phyloP scores from a whole-genome alignment of 140 eudicot genomes.

The Erigeron philadelphicus region DNA sequence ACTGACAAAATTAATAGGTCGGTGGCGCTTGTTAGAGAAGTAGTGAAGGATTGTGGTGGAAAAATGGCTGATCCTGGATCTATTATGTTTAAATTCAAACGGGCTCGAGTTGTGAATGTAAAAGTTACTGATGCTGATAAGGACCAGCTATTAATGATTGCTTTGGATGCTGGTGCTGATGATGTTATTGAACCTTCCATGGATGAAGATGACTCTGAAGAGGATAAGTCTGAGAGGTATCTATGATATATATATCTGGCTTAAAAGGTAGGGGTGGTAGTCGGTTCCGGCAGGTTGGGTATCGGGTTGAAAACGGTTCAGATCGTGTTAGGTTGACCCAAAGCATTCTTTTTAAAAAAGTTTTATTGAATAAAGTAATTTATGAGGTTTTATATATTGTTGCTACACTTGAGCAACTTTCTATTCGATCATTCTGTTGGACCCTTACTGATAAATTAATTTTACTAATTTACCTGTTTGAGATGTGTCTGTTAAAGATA shows the following conservation, averaged over 20 bases:
- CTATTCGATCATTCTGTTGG: neutral
- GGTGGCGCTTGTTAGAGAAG: slow-evolving; percentile 73
- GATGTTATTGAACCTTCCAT: slow-evolving; percentile 78
- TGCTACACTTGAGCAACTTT: neutral
- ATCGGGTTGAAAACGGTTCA: neutral
- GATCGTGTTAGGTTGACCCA: neutral
- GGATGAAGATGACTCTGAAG: slow-evolving; percentile 65
- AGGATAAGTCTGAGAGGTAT: slow-evolving; percentile 66
- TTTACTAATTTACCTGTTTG: neutral
- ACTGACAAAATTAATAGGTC: slow-evolving; percentile 85
- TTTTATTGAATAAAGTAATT: neutral
- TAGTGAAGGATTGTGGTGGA: slow-evolving; percentile 84
- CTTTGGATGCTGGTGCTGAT: slow-evolving; percentile 96
- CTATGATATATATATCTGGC: neutral
- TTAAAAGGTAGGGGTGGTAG: neutral
- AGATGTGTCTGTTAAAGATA: neutral
- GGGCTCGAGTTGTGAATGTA: slow-evolving; percentile 75
- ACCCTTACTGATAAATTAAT: neutral
- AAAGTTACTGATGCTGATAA: slow-evolving; percentile 62
- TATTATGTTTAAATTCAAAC: slow-evolving; percentile 67
- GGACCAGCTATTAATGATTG: slow-evolving; percentile 66
- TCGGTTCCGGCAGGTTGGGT: neutral
- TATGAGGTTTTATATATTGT: neutral
- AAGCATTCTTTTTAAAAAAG: neutral
- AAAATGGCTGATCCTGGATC: slow-evolving; percentile 99